phyloP scores from a whole-genome alignment of 495 filamentous ascomycete species.

The Ramalina peruviana region DNA sequence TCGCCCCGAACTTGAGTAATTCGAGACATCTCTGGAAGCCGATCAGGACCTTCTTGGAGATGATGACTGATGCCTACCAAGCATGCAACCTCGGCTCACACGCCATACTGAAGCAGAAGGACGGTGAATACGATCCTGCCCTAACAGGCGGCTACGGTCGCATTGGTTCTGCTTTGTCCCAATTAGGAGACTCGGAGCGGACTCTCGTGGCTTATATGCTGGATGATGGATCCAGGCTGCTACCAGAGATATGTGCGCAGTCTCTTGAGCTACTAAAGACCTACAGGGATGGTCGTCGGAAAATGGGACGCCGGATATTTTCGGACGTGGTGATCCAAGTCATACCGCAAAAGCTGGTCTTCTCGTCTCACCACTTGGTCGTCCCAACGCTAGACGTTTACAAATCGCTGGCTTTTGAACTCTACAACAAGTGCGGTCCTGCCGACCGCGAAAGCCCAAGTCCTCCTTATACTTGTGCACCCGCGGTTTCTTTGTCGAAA shows the following conservation, averaged over 20 bases:
- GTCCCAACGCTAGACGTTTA: slow-evolving; percentile 55
- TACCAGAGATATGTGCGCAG: slow-evolving; percentile 64
- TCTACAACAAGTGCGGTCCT: slow-evolving; percentile 70
- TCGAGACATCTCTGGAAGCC: slow-evolving; percentile 26
- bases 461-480: slow-evolving; percentile 31
- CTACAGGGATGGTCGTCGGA: slow-evolving; percentile 43
- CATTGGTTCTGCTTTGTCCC: slow-evolving; percentile 3
- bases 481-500: slow-evolving; percentile 65
- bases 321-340: slow-evolving; percentile 76
- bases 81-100: slow-evolving; percentile 65
- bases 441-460: slow-evolving; percentile 29
- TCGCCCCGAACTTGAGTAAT: slow-evolving; percentile 56
- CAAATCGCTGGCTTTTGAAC: slow-evolving; percentile 58
- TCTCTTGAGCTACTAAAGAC: slow-evolving; percentile 63
- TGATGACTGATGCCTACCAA: slow-evolving; percentile 62
- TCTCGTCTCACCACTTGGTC: slow-evolving; percentile 48
- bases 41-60: slow-evolving; percentile 54
- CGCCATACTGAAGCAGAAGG: slow-evolving; percentile 16
- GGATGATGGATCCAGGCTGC: slow-evolving; percentile 41
- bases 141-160: neutral
- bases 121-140: slow-evolving; percentile 14
- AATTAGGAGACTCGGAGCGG: slow-evolving; percentile 21
- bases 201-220: slow-evolving; percentile 81
- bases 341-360: slow-evolving; percentile 57
- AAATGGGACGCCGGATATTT: slow-evolving; percentile 26